Conservation (phyloP, 2,329 filamentous ascomycete genomes). For the Fusarium protoensiforme region DNA sequence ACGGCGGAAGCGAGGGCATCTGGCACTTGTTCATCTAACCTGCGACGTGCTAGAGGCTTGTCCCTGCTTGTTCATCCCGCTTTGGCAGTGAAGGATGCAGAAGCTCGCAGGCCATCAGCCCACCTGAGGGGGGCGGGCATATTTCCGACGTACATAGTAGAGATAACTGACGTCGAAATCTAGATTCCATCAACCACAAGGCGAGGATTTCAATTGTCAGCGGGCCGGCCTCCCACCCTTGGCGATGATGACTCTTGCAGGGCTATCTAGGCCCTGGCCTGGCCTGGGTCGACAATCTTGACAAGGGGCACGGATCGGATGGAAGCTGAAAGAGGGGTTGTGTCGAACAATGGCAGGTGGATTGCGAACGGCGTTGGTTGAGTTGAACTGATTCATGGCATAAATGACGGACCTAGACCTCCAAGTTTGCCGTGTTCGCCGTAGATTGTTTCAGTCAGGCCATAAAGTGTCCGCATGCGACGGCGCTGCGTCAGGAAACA, state of each 20-base stretch:
- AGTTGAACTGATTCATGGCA: constrained; percentile 16
- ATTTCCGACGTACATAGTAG: constrained; percentile 30
- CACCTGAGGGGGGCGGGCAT: constrained; percentile 15
- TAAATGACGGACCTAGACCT: constrained; percentile 5
- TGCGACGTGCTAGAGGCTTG: constrained; percentile 40
- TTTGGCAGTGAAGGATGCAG: constrained; percentile 16
- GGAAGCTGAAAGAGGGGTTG: constrained; percentile 1
- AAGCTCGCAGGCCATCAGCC: constrained; percentile 11
- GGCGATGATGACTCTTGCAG: constrained; percentile 33
- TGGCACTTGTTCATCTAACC: constrained; percentile 36
- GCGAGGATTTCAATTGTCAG: constrained; percentile 35
- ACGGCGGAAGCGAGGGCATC: constrained; percentile 27
- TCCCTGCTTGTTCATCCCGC: constrained; percentile 11
- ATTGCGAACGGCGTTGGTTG: background rate
- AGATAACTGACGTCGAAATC: constrained; percentile 37
- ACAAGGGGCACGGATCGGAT: background rate
- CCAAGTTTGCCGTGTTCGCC: constrained; percentile 13
- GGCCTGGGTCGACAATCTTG: constrained; percentile 23
- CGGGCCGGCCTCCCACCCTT: constrained; percentile 32
- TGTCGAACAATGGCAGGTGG: constrained; percentile 7
- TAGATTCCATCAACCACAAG: constrained; percentile 44
- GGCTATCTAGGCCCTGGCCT: constrained; percentile 8
- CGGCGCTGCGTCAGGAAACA: constrained; percentile 27
- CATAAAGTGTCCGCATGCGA: constrained; percentile 18
- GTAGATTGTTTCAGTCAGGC: constrained; percentile 34